Base-by-base conservation (phyloP, 2,329 filamentous ascomycete genomes). In the Penicillium hordei region DNA sequence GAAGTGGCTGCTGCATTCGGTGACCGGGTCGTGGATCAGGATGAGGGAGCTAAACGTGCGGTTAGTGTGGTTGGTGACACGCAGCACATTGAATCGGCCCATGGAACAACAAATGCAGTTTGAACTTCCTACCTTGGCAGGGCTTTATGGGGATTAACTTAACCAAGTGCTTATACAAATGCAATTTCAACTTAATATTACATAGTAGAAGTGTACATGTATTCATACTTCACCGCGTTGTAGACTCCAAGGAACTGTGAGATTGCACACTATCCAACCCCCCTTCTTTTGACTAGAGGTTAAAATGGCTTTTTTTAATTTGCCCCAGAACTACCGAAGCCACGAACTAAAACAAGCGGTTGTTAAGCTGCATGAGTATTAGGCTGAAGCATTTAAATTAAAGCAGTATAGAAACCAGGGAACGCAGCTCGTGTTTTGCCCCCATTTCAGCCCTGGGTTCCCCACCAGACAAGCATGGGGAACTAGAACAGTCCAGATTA, bases 1-100 rank as follows among this genome's bases (percentile, higher is more conserved):
- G 79, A 81, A 61, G 78, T 81, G 53, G 79, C 79, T 0, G 77
- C 77, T 1, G 73, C 78, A 0, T 82, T 82, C 59, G 79, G 79
- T 27, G 79, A 81, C 57, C 72, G 74, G 39, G 76, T 81, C 6
- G 73, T 81, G 36, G 52, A 55, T 25, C 57, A 63, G 9, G 70
- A 70, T 19, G 66, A 67, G 40, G 60, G 45, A 13, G 60, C 68
- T 27, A 68, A 65, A n/a, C 61, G 66, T 13, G 57, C 65, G 56
- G 69, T 65, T 3, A 57, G 61, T 33, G 65, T 68, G 21, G 65
- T 64, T 52, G 64, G 63, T n/a, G 53, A 68, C 25, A 60, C 57
- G n/a, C 58, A 66, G 27, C 65, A 66, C 40, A 38, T 67, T 34
- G 63, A 60, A 48, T 55, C 36, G 29, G 57, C 40, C 38, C 60